Conservation (phyloP, 2,329 filamentous ascomycete species). For the Blastomyces gilchristii region DNA sequence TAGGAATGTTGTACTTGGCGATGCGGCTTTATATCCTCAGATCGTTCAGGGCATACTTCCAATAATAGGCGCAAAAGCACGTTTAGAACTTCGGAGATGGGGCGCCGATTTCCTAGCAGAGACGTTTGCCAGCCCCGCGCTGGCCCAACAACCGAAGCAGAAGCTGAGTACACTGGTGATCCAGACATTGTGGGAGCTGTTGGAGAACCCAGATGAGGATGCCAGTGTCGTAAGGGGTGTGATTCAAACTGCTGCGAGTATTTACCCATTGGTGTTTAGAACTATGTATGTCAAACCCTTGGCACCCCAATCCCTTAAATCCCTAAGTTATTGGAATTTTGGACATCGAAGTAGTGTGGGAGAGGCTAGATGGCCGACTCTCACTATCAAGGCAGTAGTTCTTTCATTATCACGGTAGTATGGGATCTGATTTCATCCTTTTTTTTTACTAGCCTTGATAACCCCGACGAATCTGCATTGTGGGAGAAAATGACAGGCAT, state of each 20-base stretch:
- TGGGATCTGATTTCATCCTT: conserved; percentile 18
- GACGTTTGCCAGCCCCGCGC: conserved; percentile 84
- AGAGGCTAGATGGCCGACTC: not conserved
- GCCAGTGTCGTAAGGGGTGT: conserved; percentile 70
- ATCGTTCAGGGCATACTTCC: conserved; percentile 90
- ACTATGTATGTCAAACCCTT: conserved; percentile 66
- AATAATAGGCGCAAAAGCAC: conserved; percentile 65
- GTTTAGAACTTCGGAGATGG: conserved; percentile 83
- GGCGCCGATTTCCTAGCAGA: conserved; percentile 92
- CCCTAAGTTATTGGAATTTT: conserved; percentile 14
- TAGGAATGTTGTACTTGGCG: conserved; percentile 76
- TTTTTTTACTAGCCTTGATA: conserved; percentile 58
- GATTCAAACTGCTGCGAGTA: conserved; percentile 79
- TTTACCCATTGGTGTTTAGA: conserved; percentile 84
- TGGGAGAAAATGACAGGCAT: conserved; percentile 86
- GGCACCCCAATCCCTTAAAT: conserved; percentile 1
- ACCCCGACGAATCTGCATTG: conserved; percentile 65
- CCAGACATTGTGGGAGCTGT: conserved; percentile 60
- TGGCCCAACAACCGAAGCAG: conserved; percentile 68
- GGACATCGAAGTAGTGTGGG: not conserved
- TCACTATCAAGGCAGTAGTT: conserved; percentile 8
- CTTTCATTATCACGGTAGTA: conserved; percentile 10
- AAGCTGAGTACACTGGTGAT: conserved; percentile 66
- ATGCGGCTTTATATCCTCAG: conserved; percentile 79
- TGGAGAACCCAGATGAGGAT: conserved; percentile 67